Percentiles rank a stretch among this genome's conserved stretches.
Conservation (phyloP, 306 rosid genomes). For the Citrullus colocynthis region DNA sequence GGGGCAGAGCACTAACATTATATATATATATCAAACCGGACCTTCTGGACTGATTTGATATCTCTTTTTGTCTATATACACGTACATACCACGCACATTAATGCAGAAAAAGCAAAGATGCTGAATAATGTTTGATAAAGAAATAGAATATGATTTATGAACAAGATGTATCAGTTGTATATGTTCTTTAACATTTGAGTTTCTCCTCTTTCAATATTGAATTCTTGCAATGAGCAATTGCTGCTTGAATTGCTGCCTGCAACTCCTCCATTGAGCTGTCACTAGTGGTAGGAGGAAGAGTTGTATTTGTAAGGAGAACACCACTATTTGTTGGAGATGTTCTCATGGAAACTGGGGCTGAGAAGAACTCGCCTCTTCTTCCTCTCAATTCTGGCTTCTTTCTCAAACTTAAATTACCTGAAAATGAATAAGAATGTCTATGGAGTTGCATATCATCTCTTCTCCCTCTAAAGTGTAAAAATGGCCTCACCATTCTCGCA, state of each 20-base stretch:
- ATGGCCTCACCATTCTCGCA: constrained; percentile 33
- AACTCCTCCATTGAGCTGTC: constrained; percentile 96
- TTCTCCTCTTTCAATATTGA: constrained; percentile 59
- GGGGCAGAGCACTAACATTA: neutral
- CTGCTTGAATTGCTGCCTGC: constrained; percentile 97
- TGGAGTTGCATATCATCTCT: constrained; percentile 28
- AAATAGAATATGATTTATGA: neutral
- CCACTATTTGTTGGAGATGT: constrained; percentile 87
- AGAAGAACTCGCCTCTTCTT: constrained; percentile 47
- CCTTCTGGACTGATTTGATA: neutral
- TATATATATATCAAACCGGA: neutral
- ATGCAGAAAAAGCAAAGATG: constrained; percentile 9
- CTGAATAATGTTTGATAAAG: constrained; percentile 7
- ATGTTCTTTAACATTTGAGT: constrained; percentile 20
- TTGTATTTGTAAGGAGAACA: constrained; percentile 11
- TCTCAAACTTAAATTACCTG: constrained; percentile 48
- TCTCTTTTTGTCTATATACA: constrained; percentile 5
- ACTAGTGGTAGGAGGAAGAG: constrained; percentile 18
- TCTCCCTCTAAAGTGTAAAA: constrained; percentile 23
- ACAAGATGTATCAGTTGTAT: neutral
- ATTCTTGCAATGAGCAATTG: constrained; percentile 96
- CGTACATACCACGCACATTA: constrained; percentile 5
- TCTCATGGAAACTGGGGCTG: constrained; percentile 93
- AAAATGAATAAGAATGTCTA: constrained; percentile 47
- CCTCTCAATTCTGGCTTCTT: constrained; percentile 38